These are phyloP conservation scores for Spirogloea muscicola DNA, from an alignment of 139 green algal species.

Conservation along the genomic window DNA sequence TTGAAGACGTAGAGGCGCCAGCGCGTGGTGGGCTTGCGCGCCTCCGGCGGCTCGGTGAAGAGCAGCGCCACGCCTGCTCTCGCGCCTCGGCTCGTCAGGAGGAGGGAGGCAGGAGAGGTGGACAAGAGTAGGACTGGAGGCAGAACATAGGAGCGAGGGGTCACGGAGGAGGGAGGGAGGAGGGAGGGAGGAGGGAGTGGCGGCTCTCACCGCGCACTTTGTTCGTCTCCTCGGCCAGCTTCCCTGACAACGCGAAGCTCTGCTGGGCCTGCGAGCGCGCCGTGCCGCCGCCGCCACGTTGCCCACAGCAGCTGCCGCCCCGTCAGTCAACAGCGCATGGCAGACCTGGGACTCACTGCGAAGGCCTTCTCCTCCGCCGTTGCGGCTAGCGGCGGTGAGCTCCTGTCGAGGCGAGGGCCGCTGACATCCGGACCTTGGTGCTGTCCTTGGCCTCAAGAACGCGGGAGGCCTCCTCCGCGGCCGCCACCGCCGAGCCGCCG, in stretches of 20 bases:
- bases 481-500: background rate
- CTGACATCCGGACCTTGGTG: slow-evolving; percentile 3
- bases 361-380: background rate
- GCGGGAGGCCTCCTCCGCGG: background rate
- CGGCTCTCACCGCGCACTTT: slow-evolving; percentile 28
- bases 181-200: background rate
- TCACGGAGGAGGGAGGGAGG: background rate
- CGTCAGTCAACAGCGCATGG: background rate
- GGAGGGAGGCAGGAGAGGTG: background rate
- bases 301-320: background rate
- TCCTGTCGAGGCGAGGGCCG: background rate
- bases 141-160: background rate
- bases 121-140: background rate
- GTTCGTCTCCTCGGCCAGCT: slow-evolving; percentile 49
- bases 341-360: background rate
- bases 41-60: slow-evolving; percentile 55
- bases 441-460: slow-evolving; percentile 11
- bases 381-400: background rate
- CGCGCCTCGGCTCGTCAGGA: background rate
- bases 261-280: slow-evolving; percentile 14
- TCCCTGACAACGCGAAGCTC: slow-evolving; percentile 37
- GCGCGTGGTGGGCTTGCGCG: slow-evolving; percentile 67
- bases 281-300: background rate
- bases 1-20: slow-evolving; percentile 97
- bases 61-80: slow-evolving; percentile 38